phyloP scores from a whole-genome alignment of 2,329 filamentous ascomycete species.

The Colletotrichum lentis region DNA sequence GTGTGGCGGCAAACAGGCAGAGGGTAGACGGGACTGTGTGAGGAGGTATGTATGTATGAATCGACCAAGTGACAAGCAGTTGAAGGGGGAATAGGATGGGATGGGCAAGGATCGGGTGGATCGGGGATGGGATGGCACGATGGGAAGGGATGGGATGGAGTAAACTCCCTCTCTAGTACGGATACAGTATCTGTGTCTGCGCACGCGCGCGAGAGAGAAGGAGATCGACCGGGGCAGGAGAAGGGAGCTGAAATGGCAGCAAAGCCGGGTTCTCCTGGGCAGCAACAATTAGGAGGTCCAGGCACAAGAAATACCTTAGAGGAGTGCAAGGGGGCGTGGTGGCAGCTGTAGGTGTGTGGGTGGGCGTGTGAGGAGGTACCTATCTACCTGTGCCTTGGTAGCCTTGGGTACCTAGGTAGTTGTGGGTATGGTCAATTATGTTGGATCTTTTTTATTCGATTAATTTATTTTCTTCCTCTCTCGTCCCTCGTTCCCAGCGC shows the following conservation, averaged over 20 bases:
- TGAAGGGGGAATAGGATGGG: slow-evolving; percentile 22
- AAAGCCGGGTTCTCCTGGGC: slow-evolving; percentile 26
- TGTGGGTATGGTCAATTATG: not conserved
- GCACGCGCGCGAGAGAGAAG: no score
- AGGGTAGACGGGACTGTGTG: slow-evolving; percentile 1
- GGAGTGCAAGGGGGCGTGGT: slow-evolving; percentile 8
- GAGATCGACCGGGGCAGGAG: not conserved
- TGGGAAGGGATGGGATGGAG: slow-evolving; percentile 12
- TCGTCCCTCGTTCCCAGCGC: not conserved
- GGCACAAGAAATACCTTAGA: slow-evolving; percentile 15
- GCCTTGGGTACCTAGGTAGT: no score
- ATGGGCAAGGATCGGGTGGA: slow-evolving; percentile 19
- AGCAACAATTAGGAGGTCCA: slow-evolving; percentile 22
- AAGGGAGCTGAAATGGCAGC: slow-evolving; percentile 29
- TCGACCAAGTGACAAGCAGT: not conserved
- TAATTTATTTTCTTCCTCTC: not conserved
- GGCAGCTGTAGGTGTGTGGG: not conserved
- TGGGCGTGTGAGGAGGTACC: no score
- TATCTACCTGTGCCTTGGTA: no score
- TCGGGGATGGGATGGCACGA: slow-evolving; percentile 17
- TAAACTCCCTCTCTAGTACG: not conserved
- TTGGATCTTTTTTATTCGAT: not conserved
- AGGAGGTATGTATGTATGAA: not conserved
- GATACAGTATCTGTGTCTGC: no score
- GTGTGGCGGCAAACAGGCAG: slow-evolving; percentile 18